Conservation (phyloP, 2,329 filamentous ascomycete genomes). For the Colletotrichum neosansevieriae region DNA sequence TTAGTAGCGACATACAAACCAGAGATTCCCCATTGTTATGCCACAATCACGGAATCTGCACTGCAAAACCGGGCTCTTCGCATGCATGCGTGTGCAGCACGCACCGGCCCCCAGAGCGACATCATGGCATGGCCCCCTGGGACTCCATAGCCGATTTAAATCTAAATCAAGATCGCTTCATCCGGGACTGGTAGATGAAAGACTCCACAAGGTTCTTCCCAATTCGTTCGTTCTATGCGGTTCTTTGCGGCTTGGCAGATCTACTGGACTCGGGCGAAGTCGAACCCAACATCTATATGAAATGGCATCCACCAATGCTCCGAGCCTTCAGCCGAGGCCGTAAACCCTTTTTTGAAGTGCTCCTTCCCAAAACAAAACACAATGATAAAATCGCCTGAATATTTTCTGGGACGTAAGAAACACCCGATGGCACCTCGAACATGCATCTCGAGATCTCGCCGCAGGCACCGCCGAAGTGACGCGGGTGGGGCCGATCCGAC, state of each 20-base stretch:
- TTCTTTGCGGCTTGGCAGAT: background rate
- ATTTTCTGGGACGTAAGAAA: background rate
- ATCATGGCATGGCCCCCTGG: background rate
- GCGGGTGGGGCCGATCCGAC: constrained; percentile 1
- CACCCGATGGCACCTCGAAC: background rate
- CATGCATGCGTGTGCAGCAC: too few relatives aligned
- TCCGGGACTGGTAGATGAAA: background rate
- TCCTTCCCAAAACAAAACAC: too few relatives aligned
- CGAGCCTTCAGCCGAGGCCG: background rate
- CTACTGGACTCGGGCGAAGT: too few relatives aligned
- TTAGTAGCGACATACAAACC: background rate
- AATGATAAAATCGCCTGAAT: background rate
- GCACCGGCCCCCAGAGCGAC: too few relatives aligned
- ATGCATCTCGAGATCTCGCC: background rate
- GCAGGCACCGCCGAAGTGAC: background rate
- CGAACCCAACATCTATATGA: background rate
- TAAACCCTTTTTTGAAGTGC: rapidly evolving
- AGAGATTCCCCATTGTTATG: constrained; percentile 4
- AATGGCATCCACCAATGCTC: background rate
- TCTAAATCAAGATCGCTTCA: background rate
- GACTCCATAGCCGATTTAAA: constrained; percentile 9
- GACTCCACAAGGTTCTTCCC: background rate
- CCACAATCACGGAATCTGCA: background rate
- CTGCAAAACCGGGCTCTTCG: too few relatives aligned
- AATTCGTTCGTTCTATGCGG: background rate